A percentile compares a stretch with the other conserved stretches of the same genome.
These are phyloP conservation scores for Colletotrichum caudatum DNA, from an alignment of 2,329 filamentous ascomycete species.

Conservation along the genomic window DNA sequence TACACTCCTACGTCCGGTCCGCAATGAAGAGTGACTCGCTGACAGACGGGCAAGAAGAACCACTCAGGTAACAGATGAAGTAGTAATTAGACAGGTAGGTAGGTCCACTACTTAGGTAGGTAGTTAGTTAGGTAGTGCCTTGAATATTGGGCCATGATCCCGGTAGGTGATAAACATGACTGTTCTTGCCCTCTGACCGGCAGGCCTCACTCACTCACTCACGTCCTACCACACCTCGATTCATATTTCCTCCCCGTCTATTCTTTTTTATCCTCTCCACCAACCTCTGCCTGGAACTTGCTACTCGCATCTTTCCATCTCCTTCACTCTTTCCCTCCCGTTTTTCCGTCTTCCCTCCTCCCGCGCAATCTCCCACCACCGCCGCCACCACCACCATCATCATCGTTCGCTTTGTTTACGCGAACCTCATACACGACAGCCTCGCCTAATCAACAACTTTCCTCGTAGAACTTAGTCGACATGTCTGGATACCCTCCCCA, in stretches of 20 bases:
- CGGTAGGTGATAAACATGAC: constrained; percentile 6
- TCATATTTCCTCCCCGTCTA: constrained; percentile 26
- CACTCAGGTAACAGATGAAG: background rate
- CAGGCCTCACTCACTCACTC: background rate
- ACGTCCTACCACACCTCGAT: background rate
- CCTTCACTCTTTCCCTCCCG: constrained; percentile 1
- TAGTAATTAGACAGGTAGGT: background rate
- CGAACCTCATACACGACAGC: constrained; percentile 11
- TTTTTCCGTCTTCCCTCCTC: constrained; percentile 3
- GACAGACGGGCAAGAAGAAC: background rate
- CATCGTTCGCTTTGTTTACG: constrained; percentile 1
- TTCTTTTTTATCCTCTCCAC: constrained; percentile 15
- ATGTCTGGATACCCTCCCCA: constrained; percentile 53
- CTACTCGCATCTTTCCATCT: constrained; percentile 26
- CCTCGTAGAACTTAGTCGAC: constrained; percentile 32
- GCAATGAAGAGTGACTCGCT: background rate
- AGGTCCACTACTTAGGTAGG: too few relatives aligned
- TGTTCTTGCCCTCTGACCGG: constrained; percentile 9
- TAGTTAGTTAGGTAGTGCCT: background rate
- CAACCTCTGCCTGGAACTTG: constrained; percentile 5
- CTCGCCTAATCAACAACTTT: constrained; percentile 20
- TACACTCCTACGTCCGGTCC: background rate
- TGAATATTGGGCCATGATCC: constrained; percentile 4
- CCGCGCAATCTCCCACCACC: background rate
- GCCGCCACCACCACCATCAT: background rate